These are phyloP conservation scores for Candida corydali DNA, from an alignment of 805 yeast genomes.

Conservation along the genomic window DNA sequence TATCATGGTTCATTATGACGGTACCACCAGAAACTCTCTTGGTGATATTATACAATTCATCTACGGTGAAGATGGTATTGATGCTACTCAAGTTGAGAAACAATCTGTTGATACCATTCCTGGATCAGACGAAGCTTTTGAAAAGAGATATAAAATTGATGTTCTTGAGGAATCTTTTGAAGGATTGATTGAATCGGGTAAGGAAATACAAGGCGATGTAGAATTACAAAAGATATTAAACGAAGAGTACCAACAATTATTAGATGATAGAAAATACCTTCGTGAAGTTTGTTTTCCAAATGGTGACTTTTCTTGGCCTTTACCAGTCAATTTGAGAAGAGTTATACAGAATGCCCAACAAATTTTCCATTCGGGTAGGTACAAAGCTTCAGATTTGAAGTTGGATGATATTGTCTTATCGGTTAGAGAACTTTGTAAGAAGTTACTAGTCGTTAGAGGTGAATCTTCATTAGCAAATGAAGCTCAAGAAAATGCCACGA, in stretches of 20 bases:
- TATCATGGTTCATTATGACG: conserved; percentile 97
- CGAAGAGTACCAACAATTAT: conserved; percentile 75
- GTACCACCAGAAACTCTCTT: conserved; percentile 94
- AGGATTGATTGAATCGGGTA: conserved; percentile 78
- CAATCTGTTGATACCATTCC: conserved; percentile 95
- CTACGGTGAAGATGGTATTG: conserved; percentile 99
- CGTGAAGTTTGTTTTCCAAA: conserved; percentile 79
- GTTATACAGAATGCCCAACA: conserved; percentile 96
- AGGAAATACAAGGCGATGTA: conserved; percentile 86
- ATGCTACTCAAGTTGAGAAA: conserved; percentile 96
- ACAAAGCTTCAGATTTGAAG: conserved; percentile 85
- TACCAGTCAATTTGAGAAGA: conserved; percentile 96
- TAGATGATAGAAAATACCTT: conserved; percentile 71
- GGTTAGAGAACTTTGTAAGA: conserved; percentile 64
- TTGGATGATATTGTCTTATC: conserved; percentile 73
- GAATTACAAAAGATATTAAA: conserved; percentile 78
- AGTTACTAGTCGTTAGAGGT: conserved; percentile 79
- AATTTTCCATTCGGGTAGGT: conserved; percentile 88
- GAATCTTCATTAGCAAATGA: conserved; percentile 65
- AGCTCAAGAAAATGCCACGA: conserved; percentile 90
- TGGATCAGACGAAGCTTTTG: conserved; percentile 83
- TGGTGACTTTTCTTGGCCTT: conserved; percentile 96
- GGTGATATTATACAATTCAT: conserved; percentile 96
- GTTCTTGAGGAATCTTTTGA: conserved; percentile 66
- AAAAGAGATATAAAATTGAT: conserved; percentile 80